Evolutionary conservation across 768 basidiomycete species (phyloP).

Genomic region (Mycena albidolilacea): DNA sequence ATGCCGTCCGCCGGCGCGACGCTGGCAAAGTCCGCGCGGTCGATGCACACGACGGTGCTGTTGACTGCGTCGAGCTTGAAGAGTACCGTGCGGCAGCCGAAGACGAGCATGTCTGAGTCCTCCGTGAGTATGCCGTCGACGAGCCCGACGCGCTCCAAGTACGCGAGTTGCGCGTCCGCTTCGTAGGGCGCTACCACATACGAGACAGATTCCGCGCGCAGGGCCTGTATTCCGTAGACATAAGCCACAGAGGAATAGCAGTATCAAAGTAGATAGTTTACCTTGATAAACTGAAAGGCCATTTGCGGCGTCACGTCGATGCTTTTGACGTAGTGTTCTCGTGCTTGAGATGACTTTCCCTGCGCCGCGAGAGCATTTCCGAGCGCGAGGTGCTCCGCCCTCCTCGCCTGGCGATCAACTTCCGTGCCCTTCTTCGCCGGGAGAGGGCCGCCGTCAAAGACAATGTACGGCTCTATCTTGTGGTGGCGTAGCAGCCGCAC

Average conservation of each 20-base stretch:
- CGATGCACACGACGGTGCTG: conserved; percentile 76
- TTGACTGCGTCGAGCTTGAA: conserved; percentile 89
- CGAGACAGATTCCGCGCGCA: conserved; percentile 82
- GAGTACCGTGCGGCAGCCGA: conserved; percentile 94
- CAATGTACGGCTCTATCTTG: conserved; percentile 89
- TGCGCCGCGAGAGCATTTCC: conserved; percentile 83
- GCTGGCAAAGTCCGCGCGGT: conserved; percentile 76
- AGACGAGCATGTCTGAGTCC: conserved; percentile 97
- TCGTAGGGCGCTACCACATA: conserved; percentile 99
- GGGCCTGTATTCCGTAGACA: conserved; percentile 68
- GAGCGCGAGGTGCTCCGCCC: conserved; percentile 82
- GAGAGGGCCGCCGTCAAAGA: conserved; percentile 96
- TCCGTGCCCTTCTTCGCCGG: conserved; percentile 96
- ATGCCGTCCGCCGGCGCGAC: conserved; percentile 69
- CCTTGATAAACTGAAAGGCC: conserved; percentile 98
- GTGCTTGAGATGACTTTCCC: conserved; percentile 85
- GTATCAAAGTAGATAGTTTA: conserved; percentile 43
- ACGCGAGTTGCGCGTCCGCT: conserved; percentile 97
- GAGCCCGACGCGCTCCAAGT: conserved; percentile 85
- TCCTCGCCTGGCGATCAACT: conserved; percentile 78
- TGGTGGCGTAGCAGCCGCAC: conserved; percentile 89
- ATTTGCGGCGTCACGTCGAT: conserved; percentile 97
- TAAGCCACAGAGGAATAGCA: conserved; percentile 24
- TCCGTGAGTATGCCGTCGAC: conserved; percentile 97
- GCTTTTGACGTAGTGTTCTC: conserved; percentile 91